Conservation (phyloP, 2,329 filamentous ascomycete genomes). For the Colletotrichum sp. region DNA sequence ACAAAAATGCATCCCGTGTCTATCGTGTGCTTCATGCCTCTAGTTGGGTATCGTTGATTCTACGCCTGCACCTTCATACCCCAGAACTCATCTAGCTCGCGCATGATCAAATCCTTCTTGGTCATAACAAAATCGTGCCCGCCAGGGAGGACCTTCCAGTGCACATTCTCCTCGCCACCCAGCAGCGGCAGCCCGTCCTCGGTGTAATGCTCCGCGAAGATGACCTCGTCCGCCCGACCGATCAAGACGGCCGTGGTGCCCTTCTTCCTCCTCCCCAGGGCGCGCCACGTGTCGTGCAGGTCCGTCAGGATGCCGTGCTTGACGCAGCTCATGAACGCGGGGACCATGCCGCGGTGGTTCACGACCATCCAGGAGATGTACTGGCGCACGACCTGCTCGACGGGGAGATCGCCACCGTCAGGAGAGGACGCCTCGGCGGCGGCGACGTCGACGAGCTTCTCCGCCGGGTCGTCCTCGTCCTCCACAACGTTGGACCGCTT, state of each 20-base stretch:
- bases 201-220: conserved; percentile 54
- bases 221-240: conserved; percentile 55
- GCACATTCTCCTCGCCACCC: conserved; percentile 53
- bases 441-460: conserved; percentile 41
- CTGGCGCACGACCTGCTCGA: conserved; percentile 52
- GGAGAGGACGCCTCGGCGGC: conserved; percentile 44
- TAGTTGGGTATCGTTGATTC: background rate
- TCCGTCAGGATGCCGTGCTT: conserved; percentile 57
- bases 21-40: background rate
- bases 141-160: conserved; percentile 57
- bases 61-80: conserved; percentile 19
- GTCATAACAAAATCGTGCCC: conserved; percentile 69
- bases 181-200: conserved; percentile 55
- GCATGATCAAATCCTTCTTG: conserved; percentile 47
- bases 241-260: conserved; percentile 57
- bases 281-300: conserved; percentile 55
- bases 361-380: conserved; percentile 64
- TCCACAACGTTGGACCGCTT: conserved; percentile 28
- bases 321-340: conserved; percentile 64
- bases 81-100: conserved; percentile 55
- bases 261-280: conserved; percentile 44
- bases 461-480: conserved; percentile 24
- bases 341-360: conserved; percentile 62
- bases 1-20: background rate
- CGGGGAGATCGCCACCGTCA: conserved; percentile 25